phyloP scores from a whole-genome alignment of 2,329 filamentous ascomycete genomes.

The Epichloe scottii region DNA sequence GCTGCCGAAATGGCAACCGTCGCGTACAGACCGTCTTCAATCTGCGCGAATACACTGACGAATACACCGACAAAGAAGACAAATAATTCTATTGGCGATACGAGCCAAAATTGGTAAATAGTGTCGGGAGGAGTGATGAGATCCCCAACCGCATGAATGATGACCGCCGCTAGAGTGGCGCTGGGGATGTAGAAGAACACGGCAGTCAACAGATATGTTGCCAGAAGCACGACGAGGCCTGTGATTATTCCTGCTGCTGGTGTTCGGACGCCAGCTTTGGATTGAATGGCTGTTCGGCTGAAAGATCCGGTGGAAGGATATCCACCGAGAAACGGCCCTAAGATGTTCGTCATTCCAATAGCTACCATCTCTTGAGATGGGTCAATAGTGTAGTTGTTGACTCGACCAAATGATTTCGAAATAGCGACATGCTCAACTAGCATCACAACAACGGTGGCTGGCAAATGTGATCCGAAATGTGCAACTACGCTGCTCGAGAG shows the following conservation, averaged over 20 bases:
- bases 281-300: conserved; percentile 91
- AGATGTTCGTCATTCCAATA: conserved; percentile 79
- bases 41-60: conserved; percentile 75
- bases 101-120: conserved; percentile 89
- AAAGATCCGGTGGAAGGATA: conserved; percentile 94
- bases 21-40: conserved; percentile 86
- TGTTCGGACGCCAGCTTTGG: conserved; percentile 87
- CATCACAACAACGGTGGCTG: conserved; percentile 82
- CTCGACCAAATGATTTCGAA: conserved; percentile 86
- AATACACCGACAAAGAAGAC: conserved; percentile 92
- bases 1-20: conserved; percentile 68
- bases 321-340: conserved; percentile 82
- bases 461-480: conserved; percentile 59
- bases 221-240: conserved; percentile 70
- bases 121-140: conserved; percentile 84
- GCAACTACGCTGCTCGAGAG: conserved; percentile 55
- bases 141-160: conserved; percentile 91
- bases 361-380: conserved; percentile 93
- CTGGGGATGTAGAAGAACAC: conserved; percentile 92
- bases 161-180: conserved; percentile 70
- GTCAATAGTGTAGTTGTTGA: conserved; percentile 94
- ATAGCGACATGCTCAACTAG: conserved; percentile 96
- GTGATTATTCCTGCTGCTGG: conserved; percentile 86
- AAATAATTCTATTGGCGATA: conserved; percentile 77
- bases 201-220: conserved; percentile 76